Evolutionary conservation across 2,329 filamentous ascomycete species (phyloP).

Genomic region (Penicillium janthinellum): DNA sequence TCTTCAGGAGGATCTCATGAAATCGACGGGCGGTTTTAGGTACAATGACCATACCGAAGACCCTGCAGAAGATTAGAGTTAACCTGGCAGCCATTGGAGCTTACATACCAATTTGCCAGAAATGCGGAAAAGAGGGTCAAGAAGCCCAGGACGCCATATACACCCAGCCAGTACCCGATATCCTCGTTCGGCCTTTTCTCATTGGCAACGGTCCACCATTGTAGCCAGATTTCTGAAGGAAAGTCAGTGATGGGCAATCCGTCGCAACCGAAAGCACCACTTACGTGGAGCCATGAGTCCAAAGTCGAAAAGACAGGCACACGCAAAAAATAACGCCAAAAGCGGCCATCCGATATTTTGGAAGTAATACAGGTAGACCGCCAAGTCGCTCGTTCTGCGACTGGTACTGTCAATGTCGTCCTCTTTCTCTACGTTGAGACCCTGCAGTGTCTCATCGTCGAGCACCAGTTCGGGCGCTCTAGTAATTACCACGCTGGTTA

Average conservation of each 20-base stretch:
- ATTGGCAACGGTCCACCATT: constrained; percentile 30
- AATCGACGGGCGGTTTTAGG: constrained; percentile 24
- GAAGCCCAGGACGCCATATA: constrained; percentile 27
- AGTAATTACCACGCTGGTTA: neutral
- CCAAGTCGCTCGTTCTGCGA: constrained; percentile 36
- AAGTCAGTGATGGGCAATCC: neutral
- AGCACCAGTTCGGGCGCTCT: constrained; percentile 14
- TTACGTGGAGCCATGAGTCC: constrained; percentile 31
- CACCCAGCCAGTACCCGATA: constrained; percentile 26
- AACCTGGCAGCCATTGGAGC: too few species aligned
- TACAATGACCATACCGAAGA: constrained; percentile 23
- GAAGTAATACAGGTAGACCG: constrained; percentile 37
- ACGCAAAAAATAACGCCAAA: constrained; percentile 17
- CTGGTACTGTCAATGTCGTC: constrained; percentile 19
- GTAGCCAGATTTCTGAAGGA: constrained; percentile 27
- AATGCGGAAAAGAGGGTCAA: constrained; percentile 19
- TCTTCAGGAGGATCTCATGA: constrained; percentile 23
- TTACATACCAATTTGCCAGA: constrained; percentile 16
- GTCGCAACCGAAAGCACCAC: neutral
- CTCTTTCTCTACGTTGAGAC: constrained; percentile 21
- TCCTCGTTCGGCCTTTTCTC: constrained; percentile 22
- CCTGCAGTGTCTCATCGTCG: constrained; percentile 26
- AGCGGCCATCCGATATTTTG: constrained; percentile 28
- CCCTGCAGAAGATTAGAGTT: constrained; percentile 6
- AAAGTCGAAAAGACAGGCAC: constrained; percentile 26